phyloP scores from a whole-genome alignment of 805 yeast species.

The Candida insectorum region DNA sequence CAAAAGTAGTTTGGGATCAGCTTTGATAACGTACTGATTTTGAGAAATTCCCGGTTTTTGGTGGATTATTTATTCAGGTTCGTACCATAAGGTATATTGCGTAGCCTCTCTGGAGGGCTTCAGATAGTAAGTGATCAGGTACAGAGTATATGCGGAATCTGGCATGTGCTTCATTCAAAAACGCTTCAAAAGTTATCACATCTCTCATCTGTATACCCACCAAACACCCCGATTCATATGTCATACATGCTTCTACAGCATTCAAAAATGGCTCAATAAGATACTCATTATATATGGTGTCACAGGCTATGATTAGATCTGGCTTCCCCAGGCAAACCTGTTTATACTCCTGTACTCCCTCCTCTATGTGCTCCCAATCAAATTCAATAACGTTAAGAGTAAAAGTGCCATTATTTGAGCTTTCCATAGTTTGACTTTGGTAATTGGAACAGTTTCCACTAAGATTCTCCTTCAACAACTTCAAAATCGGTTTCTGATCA shows the following conservation, averaged over 20 bases:
- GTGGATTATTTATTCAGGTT: too few relatives aligned
- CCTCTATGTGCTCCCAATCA: constrained; percentile 57
- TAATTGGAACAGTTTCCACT: constrained; percentile 26
- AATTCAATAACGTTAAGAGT: constrained; percentile 38
- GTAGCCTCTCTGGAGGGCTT: constrained; percentile 39
- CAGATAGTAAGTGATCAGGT: constrained; percentile 25
- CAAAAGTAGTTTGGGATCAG: too few relatives aligned
- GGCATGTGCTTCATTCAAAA: constrained; percentile 38
- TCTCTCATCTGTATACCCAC: constrained; percentile 54
- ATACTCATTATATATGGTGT: constrained; percentile 63
- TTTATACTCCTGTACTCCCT: constrained; percentile 25
- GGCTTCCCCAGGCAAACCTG: constrained; percentile 19
- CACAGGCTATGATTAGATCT: constrained; percentile 57
- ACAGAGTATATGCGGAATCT: constrained; percentile 35
- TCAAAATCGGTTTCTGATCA: constrained; percentile 55
- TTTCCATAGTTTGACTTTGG: too few relatives aligned
- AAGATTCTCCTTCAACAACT: constrained; percentile 47
- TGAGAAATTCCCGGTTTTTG: too few relatives aligned
- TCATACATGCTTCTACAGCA: constrained; percentile 38
- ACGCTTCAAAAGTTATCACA: constrained; percentile 45
- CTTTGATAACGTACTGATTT: too few relatives aligned
- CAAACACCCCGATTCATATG: constrained; percentile 34
- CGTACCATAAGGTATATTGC: constrained; percentile 43
- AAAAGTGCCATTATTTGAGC: constrained; percentile 4
- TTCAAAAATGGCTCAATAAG: constrained; percentile 48